Evolutionary conservation across 768 basidiomycete genomes (phyloP), one percentile per base, ranked within the genome.

Genomic region (Suillus discolor): DNA sequence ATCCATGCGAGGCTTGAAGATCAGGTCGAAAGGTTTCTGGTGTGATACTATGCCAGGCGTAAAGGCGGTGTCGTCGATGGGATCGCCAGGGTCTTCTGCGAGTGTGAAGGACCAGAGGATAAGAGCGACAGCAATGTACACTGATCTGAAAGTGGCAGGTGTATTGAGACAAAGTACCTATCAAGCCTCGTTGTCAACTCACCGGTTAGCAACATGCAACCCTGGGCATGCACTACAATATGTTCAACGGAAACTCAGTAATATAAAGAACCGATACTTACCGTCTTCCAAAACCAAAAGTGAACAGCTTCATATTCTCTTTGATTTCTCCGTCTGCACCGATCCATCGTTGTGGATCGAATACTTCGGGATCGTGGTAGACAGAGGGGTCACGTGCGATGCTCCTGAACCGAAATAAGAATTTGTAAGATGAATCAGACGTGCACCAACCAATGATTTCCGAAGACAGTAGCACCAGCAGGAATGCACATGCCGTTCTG

Each of bases 41-140:
- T 89, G 89, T 0, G 83, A 81, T 70, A 90, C 89, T 15, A 87
- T 85, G 6, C 84, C 85, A 68, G 88, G 85, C 1, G 85, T 86
- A 69, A 91, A 89, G 0, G 82, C 87, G 49, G 84, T 77, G 9
- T 83, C 82, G 72, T 92, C 86, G 54, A 91, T 89, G 0, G 87
- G 86, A 8, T 78, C 73, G 9, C 74, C 67, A 0, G 82, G 78
- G 67, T 89, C 85, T 31, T 82, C 71, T 0, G 73, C 72, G 25
- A 91, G 77, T 1, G 68, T 79, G 76, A 90, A 90, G 0, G 88
- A 82, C 87, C 88, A 90, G n/a, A 88, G 80, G 7, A 87, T 70
- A 20, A 89, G 79, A 0, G 88, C 87, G 0, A 86, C 82, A 67
- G 87, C 89, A 62, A 90, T 78, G 69, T 87, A 88, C 3, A 91